Conservation (phyloP, 2,329 filamentous ascomycete species). For the Metarhizium guizhouense region DNA sequence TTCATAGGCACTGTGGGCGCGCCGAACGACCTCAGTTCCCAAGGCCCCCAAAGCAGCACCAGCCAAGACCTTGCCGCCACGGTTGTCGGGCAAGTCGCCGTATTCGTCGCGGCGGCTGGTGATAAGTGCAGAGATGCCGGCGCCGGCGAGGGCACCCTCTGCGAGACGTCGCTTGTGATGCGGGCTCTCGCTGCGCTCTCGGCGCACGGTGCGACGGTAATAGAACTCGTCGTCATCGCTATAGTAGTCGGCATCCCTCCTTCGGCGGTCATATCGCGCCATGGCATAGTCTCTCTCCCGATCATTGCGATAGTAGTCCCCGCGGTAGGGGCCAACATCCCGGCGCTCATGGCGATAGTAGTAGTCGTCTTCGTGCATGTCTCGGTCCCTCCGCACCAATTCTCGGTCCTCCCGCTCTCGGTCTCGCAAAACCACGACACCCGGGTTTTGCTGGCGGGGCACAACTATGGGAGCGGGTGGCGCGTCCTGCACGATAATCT, state of each 20-base stretch:
- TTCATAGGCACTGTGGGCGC: slow-evolving; percentile 53
- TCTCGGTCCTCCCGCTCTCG: slow-evolving; percentile 34
- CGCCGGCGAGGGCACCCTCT: slow-evolving; percentile 56
- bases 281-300: slow-evolving; percentile 19
- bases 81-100: slow-evolving; percentile 40
- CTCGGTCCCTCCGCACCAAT: slow-evolving; percentile 23
- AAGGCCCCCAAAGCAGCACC: slow-evolving; percentile 55
- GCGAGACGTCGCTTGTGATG: slow-evolving; percentile 51
- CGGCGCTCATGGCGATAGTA: slow-evolving; percentile 40
- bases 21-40: slow-evolving; percentile 50
- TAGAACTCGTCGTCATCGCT: slow-evolving; percentile 41
- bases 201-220: slow-evolving; percentile 35
- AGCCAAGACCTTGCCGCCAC: slow-evolving; percentile 49
- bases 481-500: slow-evolving; percentile 52
- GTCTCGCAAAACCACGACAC: slow-evolving; percentile 34
- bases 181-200: slow-evolving; percentile 41
- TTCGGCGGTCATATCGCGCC: slow-evolving; percentile 29
- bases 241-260: slow-evolving; percentile 34
- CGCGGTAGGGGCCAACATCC: slow-evolving; percentile 32
- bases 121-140: slow-evolving; percentile 51
- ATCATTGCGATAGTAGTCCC: slow-evolving; percentile 24
- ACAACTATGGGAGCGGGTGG: slow-evolving; percentile 44
- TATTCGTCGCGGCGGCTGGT: slow-evolving; percentile 43
- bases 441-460: slow-evolving; percentile 31
- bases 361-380: slow-evolving; percentile 36